Evolutionary conservation across 2,329 filamentous ascomycete species (phyloP), one percentile per base, ranked within the genome.

Genomic region (Aspergillus sp.): DNA sequence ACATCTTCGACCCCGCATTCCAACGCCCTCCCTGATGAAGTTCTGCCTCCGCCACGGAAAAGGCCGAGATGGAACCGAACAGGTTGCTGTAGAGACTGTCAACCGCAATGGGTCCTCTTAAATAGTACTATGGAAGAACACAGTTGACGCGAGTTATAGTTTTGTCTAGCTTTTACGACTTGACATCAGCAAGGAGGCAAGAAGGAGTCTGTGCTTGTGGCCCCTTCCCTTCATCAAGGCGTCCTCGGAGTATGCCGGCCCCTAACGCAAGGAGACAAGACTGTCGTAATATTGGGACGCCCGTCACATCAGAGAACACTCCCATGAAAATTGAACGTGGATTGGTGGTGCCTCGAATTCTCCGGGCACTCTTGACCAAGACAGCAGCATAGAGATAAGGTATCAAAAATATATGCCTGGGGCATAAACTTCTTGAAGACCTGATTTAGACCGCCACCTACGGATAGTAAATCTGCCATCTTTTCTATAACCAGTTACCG

Each of bases 1-100:
- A 63, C 62, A 56, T 52, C 44, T 47, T 57, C 45, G 34, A 60
- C 62, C 61, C 62, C 62, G 61, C 62, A 63, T 63, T 62, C 61
- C 62, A 59, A 44, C 38, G 43, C 13, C 26, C 9, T 30, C 8
- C 26, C 26, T 30, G 26, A 30, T 30, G 26, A 30, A 30, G 26
- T 30, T 30, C 26, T 30, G 26, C 26, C 8, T 30, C 26, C 26
- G 26, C 26, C 9, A 11, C 26, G 26, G 26, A 30, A 30, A 30
- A 30, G 26, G 26, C 26, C 26, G 26, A 30, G 9, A 30, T 30
- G 26, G 26, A 9, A 30, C 26, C 26, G 26, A 30, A 30, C 26
- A 30, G 26, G 26, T 30, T 9, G 9, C 4, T 11, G 26, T 30
- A 30, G 26, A 30, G 26, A 30, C 26, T 11, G 9, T 30, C 9